phyloP scores from a whole-genome alignment of 2,329 filamentous ascomycete species.

The Fusarium mundagurra region DNA sequence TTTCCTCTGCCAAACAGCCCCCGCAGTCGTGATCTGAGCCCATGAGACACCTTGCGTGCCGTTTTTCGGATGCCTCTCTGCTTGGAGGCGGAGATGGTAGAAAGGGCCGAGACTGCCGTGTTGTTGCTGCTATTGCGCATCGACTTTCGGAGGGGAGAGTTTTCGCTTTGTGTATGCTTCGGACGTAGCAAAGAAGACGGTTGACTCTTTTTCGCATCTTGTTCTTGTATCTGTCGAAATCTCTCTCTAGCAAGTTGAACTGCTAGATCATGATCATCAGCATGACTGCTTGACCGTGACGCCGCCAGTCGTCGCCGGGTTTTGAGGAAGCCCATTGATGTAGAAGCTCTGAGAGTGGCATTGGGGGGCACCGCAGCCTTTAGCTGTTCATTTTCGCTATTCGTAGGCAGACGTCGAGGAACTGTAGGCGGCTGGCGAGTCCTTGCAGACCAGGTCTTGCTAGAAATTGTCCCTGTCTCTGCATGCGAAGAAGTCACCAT shows the following conservation, averaged over 20 bases:
- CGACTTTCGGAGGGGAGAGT: constrained; percentile 57
- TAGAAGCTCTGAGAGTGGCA: constrained; percentile 55
- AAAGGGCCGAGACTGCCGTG: constrained; percentile 47
- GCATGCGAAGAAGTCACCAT: constrained; percentile 55
- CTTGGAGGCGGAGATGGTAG: constrained; percentile 40
- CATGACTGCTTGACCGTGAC: constrained; percentile 26
- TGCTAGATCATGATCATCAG: constrained; percentile 46
- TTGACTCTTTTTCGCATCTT: constrained; percentile 51
- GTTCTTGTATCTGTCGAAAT: constrained; percentile 49
- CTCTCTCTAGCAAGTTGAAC: constrained; percentile 50
- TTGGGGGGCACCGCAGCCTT: background rate
- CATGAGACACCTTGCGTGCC: constrained; percentile 70
- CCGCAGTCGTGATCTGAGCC: constrained; percentile 69
- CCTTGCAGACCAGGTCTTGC: constrained; percentile 13
- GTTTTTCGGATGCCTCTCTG: constrained; percentile 56
- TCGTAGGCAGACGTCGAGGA: constrained; percentile 9
- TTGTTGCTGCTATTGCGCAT: constrained; percentile 58
- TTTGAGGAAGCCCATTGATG: constrained; percentile 65
- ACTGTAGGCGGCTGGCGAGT: constrained; percentile 6
- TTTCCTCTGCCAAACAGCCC: constrained; percentile 47
- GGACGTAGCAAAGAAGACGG: constrained; percentile 57
- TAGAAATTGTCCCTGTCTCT: constrained; percentile 16
- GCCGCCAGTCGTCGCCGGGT: constrained; percentile 42
- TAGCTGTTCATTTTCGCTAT: constrained; percentile 45
- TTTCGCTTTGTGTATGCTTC: constrained; percentile 48